These are phyloP conservation scores for Aspergillus ochraceus DNA, from an alignment of 2,329 filamentous ascomycete species.

Conservation along the genomic window DNA sequence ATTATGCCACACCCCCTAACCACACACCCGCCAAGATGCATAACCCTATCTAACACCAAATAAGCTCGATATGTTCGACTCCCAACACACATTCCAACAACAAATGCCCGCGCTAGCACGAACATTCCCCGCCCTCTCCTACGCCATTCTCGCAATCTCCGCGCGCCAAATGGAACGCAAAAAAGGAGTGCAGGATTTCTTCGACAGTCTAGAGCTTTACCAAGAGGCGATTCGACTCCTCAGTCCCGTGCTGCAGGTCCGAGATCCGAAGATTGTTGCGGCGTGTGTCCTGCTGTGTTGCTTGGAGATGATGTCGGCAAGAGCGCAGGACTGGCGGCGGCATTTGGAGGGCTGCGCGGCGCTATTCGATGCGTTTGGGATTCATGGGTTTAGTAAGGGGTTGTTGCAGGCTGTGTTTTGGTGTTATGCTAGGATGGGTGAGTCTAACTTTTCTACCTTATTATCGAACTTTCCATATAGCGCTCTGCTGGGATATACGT, in stretches of 20 bases:
- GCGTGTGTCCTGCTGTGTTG: slow-evolving; percentile 57
- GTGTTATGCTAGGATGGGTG: slow-evolving; percentile 59
- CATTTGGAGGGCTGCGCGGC: slow-evolving; percentile 59
- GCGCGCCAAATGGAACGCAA: slow-evolving; percentile 56
- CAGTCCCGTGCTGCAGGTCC: slow-evolving; percentile 49
- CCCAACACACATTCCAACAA: slow-evolving; percentile 53
- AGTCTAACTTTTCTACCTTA: slow-evolving; percentile 10
- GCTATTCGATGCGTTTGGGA: slow-evolving; percentile 52
- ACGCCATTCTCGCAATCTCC: slow-evolving; percentile 56
- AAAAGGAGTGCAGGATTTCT: slow-evolving; percentile 44
- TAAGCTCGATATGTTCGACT: slow-evolving; percentile 59
- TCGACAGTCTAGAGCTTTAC: slow-evolving; percentile 55
- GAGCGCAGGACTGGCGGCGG: slow-evolving; percentile 53
- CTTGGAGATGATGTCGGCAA: slow-evolving; percentile 55
- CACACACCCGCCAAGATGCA: too few relatives aligned
- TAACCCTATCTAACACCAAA: background rate
- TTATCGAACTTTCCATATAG: too few relatives aligned
- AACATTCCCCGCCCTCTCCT: slow-evolving; percentile 46
- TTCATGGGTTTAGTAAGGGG: slow-evolving; percentile 54
- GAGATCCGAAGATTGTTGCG: slow-evolving; percentile 52
- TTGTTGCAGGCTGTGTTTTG: slow-evolving; percentile 57
- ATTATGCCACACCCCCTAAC: background rate
- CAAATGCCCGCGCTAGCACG: slow-evolving; percentile 53
- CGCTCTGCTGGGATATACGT: too few relatives aligned
- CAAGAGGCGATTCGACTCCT: slow-evolving; percentile 54